Conservation (phyloP, 371 early-diverging fungal genomes). For the Mortierella sp. region DNA sequence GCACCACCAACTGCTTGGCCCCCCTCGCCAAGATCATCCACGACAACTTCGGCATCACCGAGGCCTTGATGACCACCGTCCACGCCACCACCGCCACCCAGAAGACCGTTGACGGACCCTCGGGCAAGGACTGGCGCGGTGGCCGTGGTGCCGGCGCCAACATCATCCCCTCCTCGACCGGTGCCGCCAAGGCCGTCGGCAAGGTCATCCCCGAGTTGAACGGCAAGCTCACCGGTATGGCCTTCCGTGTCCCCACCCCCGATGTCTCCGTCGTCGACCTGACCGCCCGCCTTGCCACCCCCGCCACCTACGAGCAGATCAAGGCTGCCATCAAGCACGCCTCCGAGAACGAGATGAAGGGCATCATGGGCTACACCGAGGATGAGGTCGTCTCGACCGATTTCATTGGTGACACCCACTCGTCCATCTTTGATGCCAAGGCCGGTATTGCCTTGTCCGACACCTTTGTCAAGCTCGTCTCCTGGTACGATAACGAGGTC, state of each 20-base stretch:
- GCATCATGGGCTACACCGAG: slow-evolving; percentile 96
- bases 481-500: slow-evolving; percentile 96
- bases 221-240: slow-evolving; percentile 99
- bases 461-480: slow-evolving; percentile 98
- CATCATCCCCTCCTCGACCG: slow-evolving; percentile 99
- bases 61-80: slow-evolving; percentile 96
- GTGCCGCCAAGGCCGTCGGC: slow-evolving; percentile 99
- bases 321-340: slow-evolving; percentile 88
- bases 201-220: slow-evolving; percentile 98
- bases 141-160: slow-evolving; percentile 97
- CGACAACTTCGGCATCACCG: slow-evolving; percentile 92
- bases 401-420: slow-evolving; percentile 92
- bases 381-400: slow-evolving; percentile 99
- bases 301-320: slow-evolving; percentile 92
- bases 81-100: slow-evolving; percentile 99
- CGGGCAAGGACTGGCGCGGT: slow-evolving; percentile 96
- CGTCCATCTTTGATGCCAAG: slow-evolving; percentile 97
- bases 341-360: slow-evolving; percentile 87
- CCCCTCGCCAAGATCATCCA: slow-evolving; percentile 98
- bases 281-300: slow-evolving; percentile 92
- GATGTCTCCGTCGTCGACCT: slow-evolving; percentile 99
- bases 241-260: slow-evolving; percentile 98
- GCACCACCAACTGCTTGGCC: slow-evolving; percentile 99
- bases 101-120: slow-evolving; percentile 99
- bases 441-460: slow-evolving; percentile 98